Base-by-base conservation (phyloP, 1,139 yeast genomes). In the Nakaseomyces delphensis region DNA sequence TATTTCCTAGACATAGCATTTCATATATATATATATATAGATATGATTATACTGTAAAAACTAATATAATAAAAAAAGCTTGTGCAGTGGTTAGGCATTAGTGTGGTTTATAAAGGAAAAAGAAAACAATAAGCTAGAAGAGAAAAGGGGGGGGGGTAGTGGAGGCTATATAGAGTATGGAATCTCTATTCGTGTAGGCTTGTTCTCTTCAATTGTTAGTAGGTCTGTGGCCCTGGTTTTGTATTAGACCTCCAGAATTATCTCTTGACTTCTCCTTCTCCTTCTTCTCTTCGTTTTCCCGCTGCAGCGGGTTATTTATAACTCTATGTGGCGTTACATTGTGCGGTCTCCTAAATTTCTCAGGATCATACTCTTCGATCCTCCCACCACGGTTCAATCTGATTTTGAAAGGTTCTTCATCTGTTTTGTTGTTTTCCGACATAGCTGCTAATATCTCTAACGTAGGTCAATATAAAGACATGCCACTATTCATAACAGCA, bases 341-440 rank as follows among this genome's bases (percentile, higher is more conserved):
- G 37, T 55, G 61, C 1, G 63, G 63, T 33, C 43, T 50, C 20
- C 52, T 44, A 15, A 56, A 33, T 21, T 47, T 43, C 20, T 49
- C 50, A 11, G 49, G 44, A 20, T 48, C 46, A 23, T 50, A 40
- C 38, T 50, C 47, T 24, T 48, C 47, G 11, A 38, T 38, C 36
- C 48, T 46, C 10, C 58, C 53, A 42, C 55, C 55, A 37, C 56
- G 38, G n/a, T 45, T 49, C 28, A 46, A 29, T 14, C 41, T 44
- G n/a, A 52, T 43, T 27, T 43, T 54, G 10, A 33, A 20, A 4
- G 35, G 35, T 14, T 31, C 9, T 8, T 33, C 37, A n/a, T 33
- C 27, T 8, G 6, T 30, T n/a, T 33, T 18, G 18, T 33, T 33
- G 2, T 13, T 21, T 2, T 33, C 37, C 3, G 23, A 3, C 35